Evolutionary conservation across 2,329 filamentous ascomycete genomes (phyloP).

Genomic region (Thelonectria blattea): DNA sequence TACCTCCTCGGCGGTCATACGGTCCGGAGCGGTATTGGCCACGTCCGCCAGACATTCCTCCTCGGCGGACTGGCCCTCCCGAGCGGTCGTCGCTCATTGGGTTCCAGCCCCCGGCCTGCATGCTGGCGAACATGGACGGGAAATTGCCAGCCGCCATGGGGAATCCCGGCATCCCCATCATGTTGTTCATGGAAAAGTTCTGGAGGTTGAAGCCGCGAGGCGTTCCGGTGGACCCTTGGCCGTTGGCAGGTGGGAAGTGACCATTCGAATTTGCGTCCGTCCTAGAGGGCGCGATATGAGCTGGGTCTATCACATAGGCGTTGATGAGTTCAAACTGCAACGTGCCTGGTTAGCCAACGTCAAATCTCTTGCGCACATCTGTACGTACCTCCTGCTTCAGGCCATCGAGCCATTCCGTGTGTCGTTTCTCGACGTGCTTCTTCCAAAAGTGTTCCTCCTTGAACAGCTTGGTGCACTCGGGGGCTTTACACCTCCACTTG

Average conservation of each 20-base stretch:
- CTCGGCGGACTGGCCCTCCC: constrained; percentile 72
- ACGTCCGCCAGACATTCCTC: constrained; percentile 58
- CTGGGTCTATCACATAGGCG: constrained; percentile 89
- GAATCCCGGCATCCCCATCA: constrained; percentile 67
- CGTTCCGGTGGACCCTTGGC: constrained; percentile 79
- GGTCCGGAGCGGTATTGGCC: constrained; percentile 71
- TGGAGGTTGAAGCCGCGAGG: constrained; percentile 90
- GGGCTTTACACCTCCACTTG: constrained; percentile 95
- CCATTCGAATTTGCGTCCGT: constrained; percentile 96
- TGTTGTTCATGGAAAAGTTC: constrained; percentile 67
- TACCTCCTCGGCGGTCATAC: constrained; percentile 72
- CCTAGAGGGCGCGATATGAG: constrained; percentile 90
- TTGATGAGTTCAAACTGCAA: constrained; percentile 86
- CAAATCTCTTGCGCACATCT: not conserved
- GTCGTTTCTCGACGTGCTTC: constrained; percentile 97
- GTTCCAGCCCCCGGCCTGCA: constrained; percentile 58
- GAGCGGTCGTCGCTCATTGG: constrained; percentile 62
- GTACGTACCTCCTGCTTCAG: constrained; percentile 81
- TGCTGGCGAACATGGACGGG: constrained; percentile 61
- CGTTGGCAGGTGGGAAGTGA: constrained; percentile 84
- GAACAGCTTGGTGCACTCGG: constrained; percentile 95
- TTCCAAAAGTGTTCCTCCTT: constrained; percentile 97
- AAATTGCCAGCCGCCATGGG: constrained; percentile 55
- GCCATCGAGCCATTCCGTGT: constrained; percentile 82
- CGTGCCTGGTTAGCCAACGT: constrained; percentile 9